phyloP scores from a whole-genome alignment of 768 basidiomycete species.

The Xerocomus brunneocitrinus region DNA sequence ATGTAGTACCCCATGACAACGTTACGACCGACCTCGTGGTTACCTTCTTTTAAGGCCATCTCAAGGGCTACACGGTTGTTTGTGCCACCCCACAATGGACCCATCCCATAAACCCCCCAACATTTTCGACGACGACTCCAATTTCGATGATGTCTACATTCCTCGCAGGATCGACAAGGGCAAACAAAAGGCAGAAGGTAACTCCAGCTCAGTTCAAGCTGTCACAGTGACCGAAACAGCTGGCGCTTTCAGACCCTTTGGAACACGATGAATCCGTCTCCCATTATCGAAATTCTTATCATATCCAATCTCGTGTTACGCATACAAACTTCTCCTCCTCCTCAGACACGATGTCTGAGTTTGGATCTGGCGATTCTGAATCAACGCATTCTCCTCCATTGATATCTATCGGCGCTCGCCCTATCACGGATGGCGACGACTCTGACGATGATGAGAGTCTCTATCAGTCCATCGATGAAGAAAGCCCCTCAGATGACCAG shows the following conservation, averaged over 20 bases:
- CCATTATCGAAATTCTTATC: background rate
- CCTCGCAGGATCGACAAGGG: conserved; percentile 16
- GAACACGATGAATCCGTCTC: background rate
- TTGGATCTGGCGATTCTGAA: conserved; percentile 1
- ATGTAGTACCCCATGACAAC: background rate
- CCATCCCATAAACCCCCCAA: conserved; percentile 8
- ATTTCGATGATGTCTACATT: background rate
- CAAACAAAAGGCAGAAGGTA: conserved; percentile 18
- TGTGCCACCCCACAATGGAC: conserved; percentile 8
- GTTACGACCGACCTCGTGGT: conserved; percentile 8
- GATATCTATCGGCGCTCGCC: background rate
- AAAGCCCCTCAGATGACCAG: background rate
- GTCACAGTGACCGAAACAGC: background rate
- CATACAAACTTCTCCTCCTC: background rate
- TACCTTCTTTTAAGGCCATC: conserved; percentile 7
- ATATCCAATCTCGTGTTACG: background rate
- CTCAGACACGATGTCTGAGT: conserved; percentile 5
- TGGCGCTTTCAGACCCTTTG: conserved; percentile 8
- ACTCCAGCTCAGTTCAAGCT: background rate
- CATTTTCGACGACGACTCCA: background rate
- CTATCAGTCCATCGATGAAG: conserved; percentile 14
- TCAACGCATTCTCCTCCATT: conserved; percentile 3
- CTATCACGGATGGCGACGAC: background rate
- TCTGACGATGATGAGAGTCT: conserved; percentile 13
- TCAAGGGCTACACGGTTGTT: background rate